Conservation (phyloP, 1,139 yeast species). For the Pneumocystis oryctolagi region DNA sequence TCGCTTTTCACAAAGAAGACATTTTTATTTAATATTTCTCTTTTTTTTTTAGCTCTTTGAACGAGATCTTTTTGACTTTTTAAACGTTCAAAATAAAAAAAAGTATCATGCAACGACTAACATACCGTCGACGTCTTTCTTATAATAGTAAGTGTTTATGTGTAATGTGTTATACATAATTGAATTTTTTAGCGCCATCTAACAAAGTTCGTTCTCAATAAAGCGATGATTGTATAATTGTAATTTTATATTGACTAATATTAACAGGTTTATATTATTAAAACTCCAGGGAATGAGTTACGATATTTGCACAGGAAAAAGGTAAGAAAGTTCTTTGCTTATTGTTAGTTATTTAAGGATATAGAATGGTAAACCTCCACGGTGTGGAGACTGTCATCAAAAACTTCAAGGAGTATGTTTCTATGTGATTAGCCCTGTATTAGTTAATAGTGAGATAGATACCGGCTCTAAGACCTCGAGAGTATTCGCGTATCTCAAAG, state of each 20-base stretch:
- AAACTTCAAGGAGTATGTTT: slow-evolving; percentile 59
- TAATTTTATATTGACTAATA: slow-evolving; percentile 47
- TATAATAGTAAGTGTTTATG: slow-evolving; percentile 34
- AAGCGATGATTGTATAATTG: slow-evolving; percentile 56
- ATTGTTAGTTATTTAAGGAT: slow-evolving; percentile 32
- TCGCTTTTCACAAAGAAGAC: too few relatives aligned
- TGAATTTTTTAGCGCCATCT: neutral
- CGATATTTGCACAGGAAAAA: slow-evolving; percentile 63
- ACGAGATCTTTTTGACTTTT: neutral
- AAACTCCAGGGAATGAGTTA: slow-evolving; percentile 99
- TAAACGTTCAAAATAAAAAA: slow-evolving; percentile 11
- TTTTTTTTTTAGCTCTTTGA: neutral
- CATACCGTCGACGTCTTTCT: slow-evolving; percentile 70
- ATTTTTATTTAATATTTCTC: too few relatives aligned
- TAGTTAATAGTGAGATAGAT: slow-evolving; percentile 14
- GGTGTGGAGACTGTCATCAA: slow-evolving; percentile 97
- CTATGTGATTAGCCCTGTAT: slow-evolving; percentile 19
- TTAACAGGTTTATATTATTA: slow-evolving; percentile 97
- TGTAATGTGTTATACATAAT: neutral
- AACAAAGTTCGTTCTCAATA: slow-evolving; percentile 16
- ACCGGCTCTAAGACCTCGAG: slow-evolving; percentile 93
- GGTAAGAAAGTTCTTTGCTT: neutral
- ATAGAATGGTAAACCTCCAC: slow-evolving; percentile 89
- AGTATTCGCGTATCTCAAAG: slow-evolving; percentile 86
- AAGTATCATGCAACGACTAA: slow-evolving; percentile 70